A percentile compares a stretch with the other conserved stretches of the same genome.
Conservation (phyloP, 1,284 basidiomycete genomes). For the Kalmanozyma brasiliensis region DNA sequence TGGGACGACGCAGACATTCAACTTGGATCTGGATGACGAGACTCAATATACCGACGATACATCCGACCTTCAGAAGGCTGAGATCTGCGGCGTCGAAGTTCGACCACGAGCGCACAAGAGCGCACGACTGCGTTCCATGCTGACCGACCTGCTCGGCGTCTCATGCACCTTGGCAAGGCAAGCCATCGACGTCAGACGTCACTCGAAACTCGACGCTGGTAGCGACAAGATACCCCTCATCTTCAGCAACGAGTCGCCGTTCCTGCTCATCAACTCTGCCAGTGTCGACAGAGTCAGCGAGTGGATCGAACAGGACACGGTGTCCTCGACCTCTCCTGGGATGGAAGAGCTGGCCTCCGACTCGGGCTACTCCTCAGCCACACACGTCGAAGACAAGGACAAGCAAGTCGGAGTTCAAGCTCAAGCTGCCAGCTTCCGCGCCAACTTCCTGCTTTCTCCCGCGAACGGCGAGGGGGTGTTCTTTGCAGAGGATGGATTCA, state of each 20-base stretch:
- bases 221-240: conserved; percentile 44
- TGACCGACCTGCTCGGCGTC: conserved; percentile 36
- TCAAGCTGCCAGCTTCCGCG: conserved; percentile 45
- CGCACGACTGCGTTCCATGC: conserved; percentile 20
- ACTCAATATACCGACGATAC: conserved; percentile 17
- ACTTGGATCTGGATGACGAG: conserved; percentile 22
- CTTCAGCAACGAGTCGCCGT: conserved; percentile 57
- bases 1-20: background rate
- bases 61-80: background rate
- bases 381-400: conserved; percentile 4
- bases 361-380: conserved; percentile 36
- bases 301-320: conserved; percentile 31
- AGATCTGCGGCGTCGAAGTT: conserved; percentile 32
- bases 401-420: background rate
- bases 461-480: background rate
- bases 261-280: conserved; percentile 49
- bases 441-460: conserved; percentile 50
- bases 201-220: conserved; percentile 31
- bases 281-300: conserved; percentile 35
- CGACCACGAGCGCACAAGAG: conserved; percentile 29
- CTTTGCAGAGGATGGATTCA: conserved; percentile 34
- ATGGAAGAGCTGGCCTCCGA: conserved; percentile 35
- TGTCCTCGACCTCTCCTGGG: background rate
- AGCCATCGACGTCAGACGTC: conserved; percentile 17
- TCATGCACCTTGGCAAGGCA: conserved; percentile 47